phyloP scores from a whole-genome alignment of 768 basidiomycete species.

The Amanita jacksonii region DNA sequence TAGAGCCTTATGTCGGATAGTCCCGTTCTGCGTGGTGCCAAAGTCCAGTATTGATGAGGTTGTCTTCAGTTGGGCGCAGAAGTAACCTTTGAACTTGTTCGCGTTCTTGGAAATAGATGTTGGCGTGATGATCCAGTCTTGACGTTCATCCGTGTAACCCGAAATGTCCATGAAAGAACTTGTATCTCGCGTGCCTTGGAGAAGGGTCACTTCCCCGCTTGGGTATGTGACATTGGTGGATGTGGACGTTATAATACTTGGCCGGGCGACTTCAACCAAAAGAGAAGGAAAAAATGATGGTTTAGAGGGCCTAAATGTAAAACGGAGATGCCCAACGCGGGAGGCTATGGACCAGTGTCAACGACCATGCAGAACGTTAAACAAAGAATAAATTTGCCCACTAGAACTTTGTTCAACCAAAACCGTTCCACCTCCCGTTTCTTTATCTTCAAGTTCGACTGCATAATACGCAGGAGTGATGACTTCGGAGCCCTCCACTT shows the following conservation, averaged over 20 bases:
- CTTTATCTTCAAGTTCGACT: constrained; percentile 41
- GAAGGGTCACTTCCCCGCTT: constrained; percentile 31
- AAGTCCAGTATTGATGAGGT: constrained; percentile 13
- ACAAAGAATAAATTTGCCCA: constrained; percentile 24
- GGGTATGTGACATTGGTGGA: constrained; percentile 42
- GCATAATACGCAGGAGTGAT: constrained; percentile 46
- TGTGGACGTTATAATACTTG: constrained; percentile 47
- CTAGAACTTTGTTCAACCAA: constrained; percentile 54
- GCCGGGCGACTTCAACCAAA: constrained; percentile 57
- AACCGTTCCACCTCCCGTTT: constrained; percentile 37
- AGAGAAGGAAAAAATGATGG: constrained; percentile 38
- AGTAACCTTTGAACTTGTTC: constrained; percentile 41
- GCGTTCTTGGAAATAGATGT: constrained; percentile 28
- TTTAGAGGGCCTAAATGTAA: constrained; percentile 39
- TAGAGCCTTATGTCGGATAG: constrained; percentile 18
- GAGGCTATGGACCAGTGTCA: constrained; percentile 37
- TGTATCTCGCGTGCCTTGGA: constrained; percentile 27
- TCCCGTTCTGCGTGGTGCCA: constrained; percentile 43
- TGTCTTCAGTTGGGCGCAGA: constrained; percentile 50
- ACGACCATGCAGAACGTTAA: not conserved
- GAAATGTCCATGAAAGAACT: constrained; percentile 26
- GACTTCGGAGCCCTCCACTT: constrained; percentile 43
- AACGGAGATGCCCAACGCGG: constrained; percentile 64
- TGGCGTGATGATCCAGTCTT: constrained; percentile 63
- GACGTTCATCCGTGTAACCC: constrained; percentile 58